Conservation (phyloP, 2,329 filamentous ascomycete genomes). For the Ophiostoma angusticollis region DNA sequence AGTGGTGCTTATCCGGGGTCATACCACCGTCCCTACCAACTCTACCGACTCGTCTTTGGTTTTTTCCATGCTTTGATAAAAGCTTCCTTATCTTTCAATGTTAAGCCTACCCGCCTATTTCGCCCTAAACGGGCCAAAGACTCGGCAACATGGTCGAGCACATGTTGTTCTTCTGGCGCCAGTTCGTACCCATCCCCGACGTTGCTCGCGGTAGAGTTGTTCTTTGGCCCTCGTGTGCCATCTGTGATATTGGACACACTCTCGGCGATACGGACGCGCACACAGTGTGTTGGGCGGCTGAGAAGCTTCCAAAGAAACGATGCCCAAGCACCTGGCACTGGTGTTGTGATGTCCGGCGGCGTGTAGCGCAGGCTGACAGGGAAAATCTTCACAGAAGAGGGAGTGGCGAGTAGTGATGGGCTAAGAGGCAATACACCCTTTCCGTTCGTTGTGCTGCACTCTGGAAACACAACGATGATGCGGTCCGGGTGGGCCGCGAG, state of each 20-base stretch:
- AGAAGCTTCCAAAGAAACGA: slow-evolving; percentile 78
- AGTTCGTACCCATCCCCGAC: slow-evolving; percentile 14
- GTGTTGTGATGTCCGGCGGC: slow-evolving; percentile 79
- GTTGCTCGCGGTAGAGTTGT: no score
- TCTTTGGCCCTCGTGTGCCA: no score
- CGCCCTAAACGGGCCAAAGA: slow-evolving; percentile 75
- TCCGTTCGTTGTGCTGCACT: slow-evolving; percentile 89
- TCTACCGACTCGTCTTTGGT: slow-evolving; percentile 16
- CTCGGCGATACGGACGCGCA: slow-evolving; percentile 82
- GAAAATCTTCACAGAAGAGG: slow-evolving; percentile 63
- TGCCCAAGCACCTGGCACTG: slow-evolving; percentile 60
- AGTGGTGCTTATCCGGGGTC: no score
- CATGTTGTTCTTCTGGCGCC: slow-evolving; percentile 47
- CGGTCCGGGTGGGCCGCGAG: slow-evolving; percentile 56
- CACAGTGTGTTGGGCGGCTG: slow-evolving; percentile 72
- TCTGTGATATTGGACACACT: slow-evolving; percentile 41
- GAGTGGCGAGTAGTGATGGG: slow-evolving; percentile 58
- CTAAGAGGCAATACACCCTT: slow-evolving; percentile 77
- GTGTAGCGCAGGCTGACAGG: slow-evolving; percentile 84
- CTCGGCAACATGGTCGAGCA: slow-evolving; percentile 71
- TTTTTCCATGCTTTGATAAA: slow-evolving; percentile 60
- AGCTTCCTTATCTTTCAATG: slow-evolving; percentile 65
- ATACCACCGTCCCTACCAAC: no score
- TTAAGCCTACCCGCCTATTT: slow-evolving; percentile 79
- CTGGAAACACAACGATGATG: slow-evolving; percentile 78